Evolutionary conservation across 176 grass and related monocot species (phyloP).

Genomic region (Oryza glumipatula): DNA sequence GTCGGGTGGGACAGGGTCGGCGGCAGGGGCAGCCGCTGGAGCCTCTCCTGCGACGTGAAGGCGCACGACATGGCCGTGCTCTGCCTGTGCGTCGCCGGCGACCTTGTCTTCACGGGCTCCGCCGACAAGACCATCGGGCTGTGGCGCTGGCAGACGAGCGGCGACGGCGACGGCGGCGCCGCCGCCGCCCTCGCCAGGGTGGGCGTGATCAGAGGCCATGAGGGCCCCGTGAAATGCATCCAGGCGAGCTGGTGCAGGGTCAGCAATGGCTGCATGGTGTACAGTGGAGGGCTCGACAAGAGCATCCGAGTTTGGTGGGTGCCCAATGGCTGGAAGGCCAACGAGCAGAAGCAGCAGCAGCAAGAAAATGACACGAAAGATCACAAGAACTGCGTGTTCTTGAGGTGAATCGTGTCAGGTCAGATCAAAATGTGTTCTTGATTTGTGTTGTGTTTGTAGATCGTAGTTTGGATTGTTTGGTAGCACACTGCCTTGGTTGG

Average conservation of each 20-base stretch:
- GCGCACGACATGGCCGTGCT: slow-evolving; percentile 78
- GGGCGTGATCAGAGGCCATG: slow-evolving; percentile 60
- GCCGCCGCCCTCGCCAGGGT: slow-evolving; percentile 56
- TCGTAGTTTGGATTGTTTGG: slow-evolving; percentile 22
- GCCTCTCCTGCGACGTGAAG: slow-evolving; percentile 60
- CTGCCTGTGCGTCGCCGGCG: slow-evolving; percentile 61
- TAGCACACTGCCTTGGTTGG: not conserved
- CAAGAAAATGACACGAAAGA: slow-evolving; percentile 17
- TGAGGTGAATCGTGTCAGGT: slow-evolving; percentile 34
- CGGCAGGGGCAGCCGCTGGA: slow-evolving; percentile 52
- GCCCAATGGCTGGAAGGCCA: slow-evolving; percentile 7
- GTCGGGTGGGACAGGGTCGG: slow-evolving; percentile 51
- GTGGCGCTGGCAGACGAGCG: slow-evolving; percentile 55
- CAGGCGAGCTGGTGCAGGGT: slow-evolving; percentile 57
- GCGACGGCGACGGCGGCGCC: slow-evolving; percentile 45
- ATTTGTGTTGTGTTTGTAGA: not conserved
- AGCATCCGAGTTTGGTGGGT: slow-evolving; percentile 98
- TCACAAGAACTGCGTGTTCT: slow-evolving; percentile 30
- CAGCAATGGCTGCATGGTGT: slow-evolving; percentile 73
- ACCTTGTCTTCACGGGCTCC: slow-evolving; percentile 81
- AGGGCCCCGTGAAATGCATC: slow-evolving; percentile 88
- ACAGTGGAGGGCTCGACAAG: slow-evolving; percentile 86
- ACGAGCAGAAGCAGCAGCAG: not conserved
- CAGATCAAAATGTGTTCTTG: not conserved
- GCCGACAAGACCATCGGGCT: slow-evolving; percentile 80